These are phyloP conservation scores for Vitis hybrid DNA, from an alignment of 177 flowering plant species.

Conservation along the genomic window DNA sequence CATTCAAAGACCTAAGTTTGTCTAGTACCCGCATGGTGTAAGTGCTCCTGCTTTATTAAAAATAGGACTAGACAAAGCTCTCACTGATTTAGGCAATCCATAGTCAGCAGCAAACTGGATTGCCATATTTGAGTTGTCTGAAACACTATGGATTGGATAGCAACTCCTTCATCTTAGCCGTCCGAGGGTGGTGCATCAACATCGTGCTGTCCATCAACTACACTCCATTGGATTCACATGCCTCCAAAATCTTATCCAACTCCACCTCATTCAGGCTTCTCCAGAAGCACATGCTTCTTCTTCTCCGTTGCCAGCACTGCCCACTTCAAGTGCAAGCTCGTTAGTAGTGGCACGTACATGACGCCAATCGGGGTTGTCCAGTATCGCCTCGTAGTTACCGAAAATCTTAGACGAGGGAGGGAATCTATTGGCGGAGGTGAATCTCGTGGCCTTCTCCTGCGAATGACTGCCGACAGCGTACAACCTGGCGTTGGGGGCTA, in stretches of 20 bases:
- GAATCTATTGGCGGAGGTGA: slow-evolving; percentile 4
- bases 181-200: slow-evolving; percentile 55
- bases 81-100: no score
- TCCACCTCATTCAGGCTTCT: slow-evolving; percentile 40
- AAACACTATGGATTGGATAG: slow-evolving; percentile 19
- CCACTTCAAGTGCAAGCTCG: slow-evolving; percentile 42
- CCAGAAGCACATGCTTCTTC: slow-evolving; percentile 45
- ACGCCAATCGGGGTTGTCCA: slow-evolving; percentile 42
- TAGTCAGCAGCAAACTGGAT: no score
- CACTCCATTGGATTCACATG: slow-evolving; percentile 35
- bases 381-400: slow-evolving; percentile 33
- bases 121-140: slow-evolving; percentile 25
- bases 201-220: slow-evolving; percentile 57
- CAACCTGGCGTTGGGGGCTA: slow-evolving; percentile 32
- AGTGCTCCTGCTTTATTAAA: no score
- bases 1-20: no score
- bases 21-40: no score
- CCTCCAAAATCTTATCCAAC: slow-evolving; percentile 36
- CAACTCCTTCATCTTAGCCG: slow-evolving; percentile 29
- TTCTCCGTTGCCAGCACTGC: slow-evolving; percentile 37
- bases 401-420: slow-evolving; percentile 27
- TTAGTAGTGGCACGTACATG: slow-evolving; percentile 46
- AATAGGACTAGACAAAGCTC: no score
- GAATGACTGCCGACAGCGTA: no score
- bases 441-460: no score